Evolutionary conservation across 768 basidiomycete genomes (phyloP), one percentile per base, ranked within the genome.

Genomic region (Vararia minispora): DNA sequence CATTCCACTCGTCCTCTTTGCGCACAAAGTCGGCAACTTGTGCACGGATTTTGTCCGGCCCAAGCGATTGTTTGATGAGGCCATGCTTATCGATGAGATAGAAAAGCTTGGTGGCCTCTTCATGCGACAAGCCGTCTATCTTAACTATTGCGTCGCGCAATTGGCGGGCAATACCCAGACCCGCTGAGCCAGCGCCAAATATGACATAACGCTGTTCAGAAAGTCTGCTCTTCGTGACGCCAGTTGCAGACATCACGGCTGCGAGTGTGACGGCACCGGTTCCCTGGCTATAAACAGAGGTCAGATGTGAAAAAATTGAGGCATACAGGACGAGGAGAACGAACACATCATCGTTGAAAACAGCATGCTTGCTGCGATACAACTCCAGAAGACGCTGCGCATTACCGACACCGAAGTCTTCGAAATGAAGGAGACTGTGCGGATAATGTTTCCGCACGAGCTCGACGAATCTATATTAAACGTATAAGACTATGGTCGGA

Each of bases 341-440:
- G 1, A 55, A 79, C 79, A 89, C 81, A 53, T 91, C 87, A 45
- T 91, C 88, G 53, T 91, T 91, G 65, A 90, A 82, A 4, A 75
- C 70, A 1, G 78, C 62, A 46, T 83, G 80, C n/a, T 67, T 57
- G 29, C 71, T 65, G 7, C 67, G 64, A 56, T 83, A 87, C 27
- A 63, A 59, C 28, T 75, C 65, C 26, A 90, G 64, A 1, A 89
- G 55, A 13, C 72, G 59, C 42, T 81, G 72, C 0, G 87, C 86
- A 45, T 89, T 88, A 21, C 68, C 67, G 2, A 83, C 75, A 3
- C 85, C 85, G 44, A 88, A 88, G 50, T 90, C 86, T 52, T 91
- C 87, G 39, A 90, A 88, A 53, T 92, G 87, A 3, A 85, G 60
- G 3, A 89, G 64, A 51, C 68, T 61, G 40, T 69, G 60, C 0